Conservation (phyloP, 2,329 filamentous ascomycete genomes). For the Fusarium sacchari region DNA sequence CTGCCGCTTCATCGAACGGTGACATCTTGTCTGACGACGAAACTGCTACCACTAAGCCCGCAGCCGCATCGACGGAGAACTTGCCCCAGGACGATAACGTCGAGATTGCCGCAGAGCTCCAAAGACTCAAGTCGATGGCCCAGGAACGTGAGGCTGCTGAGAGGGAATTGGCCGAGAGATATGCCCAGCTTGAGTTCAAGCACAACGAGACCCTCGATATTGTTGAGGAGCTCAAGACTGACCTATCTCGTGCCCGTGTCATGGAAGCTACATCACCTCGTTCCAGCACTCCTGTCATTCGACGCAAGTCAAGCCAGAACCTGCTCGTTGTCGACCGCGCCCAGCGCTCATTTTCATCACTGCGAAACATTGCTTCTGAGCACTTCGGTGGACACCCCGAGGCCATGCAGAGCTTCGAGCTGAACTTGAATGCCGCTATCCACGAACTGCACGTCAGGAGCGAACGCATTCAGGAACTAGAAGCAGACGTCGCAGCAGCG, state of each 20-base stretch:
- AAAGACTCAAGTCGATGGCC: slow-evolving; percentile 75
- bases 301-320: slow-evolving; percentile 92
- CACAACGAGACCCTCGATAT: slow-evolving; percentile 85
- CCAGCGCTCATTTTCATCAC: slow-evolving; percentile 87
- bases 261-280: slow-evolving; percentile 69
- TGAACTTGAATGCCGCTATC: slow-evolving; percentile 91
- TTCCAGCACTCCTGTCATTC: slow-evolving; percentile 79
- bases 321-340: slow-evolving; percentile 88
- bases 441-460: slow-evolving; percentile 88
- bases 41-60: slow-evolving; percentile 58
- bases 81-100: slow-evolving; percentile 53
- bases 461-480: slow-evolving; percentile 89
- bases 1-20: slow-evolving; percentile 69
- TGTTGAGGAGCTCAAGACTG: slow-evolving; percentile 90
- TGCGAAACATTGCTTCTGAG: slow-evolving; percentile 88
- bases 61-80: slow-evolving; percentile 50
- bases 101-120: slow-evolving; percentile 71
- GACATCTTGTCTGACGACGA: slow-evolving; percentile 56
- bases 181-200: slow-evolving; percentile 82
- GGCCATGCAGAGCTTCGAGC: slow-evolving; percentile 89
- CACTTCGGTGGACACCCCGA: slow-evolving; percentile 86
- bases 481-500: slow-evolving; percentile 81
- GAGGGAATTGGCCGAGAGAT: slow-evolving; percentile 77
- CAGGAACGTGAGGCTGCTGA: slow-evolving; percentile 82
- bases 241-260: slow-evolving; percentile 80